A percentile compares a stretch with the other conserved stretches of the same genome.
Conservation (phyloP, 1,284 basidiomycete species). For the Malassezia vespertilionis region DNA sequence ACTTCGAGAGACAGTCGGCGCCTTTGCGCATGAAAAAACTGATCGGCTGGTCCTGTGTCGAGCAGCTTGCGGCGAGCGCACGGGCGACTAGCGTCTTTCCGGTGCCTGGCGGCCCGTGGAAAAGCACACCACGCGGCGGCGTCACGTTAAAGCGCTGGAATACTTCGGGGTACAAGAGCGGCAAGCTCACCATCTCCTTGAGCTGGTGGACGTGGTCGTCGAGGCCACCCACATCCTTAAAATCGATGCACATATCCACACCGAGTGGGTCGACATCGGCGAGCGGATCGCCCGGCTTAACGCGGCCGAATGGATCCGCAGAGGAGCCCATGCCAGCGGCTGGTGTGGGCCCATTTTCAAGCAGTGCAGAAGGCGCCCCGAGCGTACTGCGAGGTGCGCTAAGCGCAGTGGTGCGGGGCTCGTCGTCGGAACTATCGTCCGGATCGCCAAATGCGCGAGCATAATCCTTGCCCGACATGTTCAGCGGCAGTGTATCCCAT, state of each 20-base stretch:
- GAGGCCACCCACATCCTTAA: conserved; percentile 92
- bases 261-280: conserved; percentile 94
- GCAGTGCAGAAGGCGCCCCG: conserved; percentile 9
- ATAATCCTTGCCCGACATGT: conserved; percentile 42
- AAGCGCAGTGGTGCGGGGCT: conserved; percentile 24
- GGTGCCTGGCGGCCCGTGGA: conserved; percentile 53
- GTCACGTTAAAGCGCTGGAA: conserved; percentile 91
- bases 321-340: conserved; percentile 22
- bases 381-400: conserved; percentile 12
- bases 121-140: conserved; percentile 89
- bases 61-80: conserved; percentile 85
- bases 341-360: conserved; percentile 23
- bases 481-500: conserved; percentile 21
- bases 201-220: conserved; percentile 92
- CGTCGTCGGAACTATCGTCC: conserved; percentile 38
- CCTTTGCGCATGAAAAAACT: conserved; percentile 99
- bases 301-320: conserved; percentile 25
- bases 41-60: conserved; percentile 76
- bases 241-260: conserved; percentile 83
- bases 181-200: conserved; percentile 97
- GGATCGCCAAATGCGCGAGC: conserved; percentile 40
- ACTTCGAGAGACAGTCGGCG: conserved; percentile 93
- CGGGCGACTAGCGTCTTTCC: conserved; percentile 56
- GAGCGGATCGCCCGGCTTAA: conserved; percentile 54
- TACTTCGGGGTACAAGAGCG: conserved; percentile 89